Percentiles rank a stretch among this genome's conserved stretches.
Evolutionary conservation across 148 eudicot species (phyloP).

Genomic region (Fagopyrum tataricum): DNA sequence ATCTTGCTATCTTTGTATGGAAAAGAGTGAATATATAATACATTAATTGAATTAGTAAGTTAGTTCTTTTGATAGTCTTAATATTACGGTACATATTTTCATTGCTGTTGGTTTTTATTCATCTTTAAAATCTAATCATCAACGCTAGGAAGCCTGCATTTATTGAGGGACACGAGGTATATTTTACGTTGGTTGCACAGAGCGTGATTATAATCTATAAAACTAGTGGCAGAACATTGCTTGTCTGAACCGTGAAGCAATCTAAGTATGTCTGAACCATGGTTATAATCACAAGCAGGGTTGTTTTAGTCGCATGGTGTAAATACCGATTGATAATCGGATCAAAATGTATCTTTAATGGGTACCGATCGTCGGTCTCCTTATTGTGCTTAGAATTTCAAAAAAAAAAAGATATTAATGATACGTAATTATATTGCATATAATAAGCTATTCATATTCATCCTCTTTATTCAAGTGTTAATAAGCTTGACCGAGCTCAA

Average conservation of each 20-base stretch:
- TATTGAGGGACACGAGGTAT: neutral
- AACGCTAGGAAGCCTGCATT: neutral
- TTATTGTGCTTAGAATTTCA: no score
- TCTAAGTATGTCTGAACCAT: neutral
- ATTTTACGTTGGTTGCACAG: neutral
- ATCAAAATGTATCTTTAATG: no score
- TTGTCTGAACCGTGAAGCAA: neutral
- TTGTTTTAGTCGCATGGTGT: no score
- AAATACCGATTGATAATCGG: no score
- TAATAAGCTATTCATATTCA: no score
- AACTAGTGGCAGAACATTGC: neutral
- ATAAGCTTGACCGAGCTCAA: no score
- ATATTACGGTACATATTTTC: neutral
- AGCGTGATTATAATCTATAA: neutral
- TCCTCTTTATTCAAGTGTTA: no score
- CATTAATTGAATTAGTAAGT: neutral
- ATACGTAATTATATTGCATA: no score
- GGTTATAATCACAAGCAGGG: no score
- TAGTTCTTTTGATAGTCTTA: neutral
- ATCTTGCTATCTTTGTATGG: neutral
- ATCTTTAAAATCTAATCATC: neutral
- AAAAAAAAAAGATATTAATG: no score
- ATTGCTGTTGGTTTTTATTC: neutral
- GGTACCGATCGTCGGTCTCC: no score
- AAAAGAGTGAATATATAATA: neutral